Conservation (phyloP, 441 rosid genomes). For the Adansonia gregorii region DNA sequence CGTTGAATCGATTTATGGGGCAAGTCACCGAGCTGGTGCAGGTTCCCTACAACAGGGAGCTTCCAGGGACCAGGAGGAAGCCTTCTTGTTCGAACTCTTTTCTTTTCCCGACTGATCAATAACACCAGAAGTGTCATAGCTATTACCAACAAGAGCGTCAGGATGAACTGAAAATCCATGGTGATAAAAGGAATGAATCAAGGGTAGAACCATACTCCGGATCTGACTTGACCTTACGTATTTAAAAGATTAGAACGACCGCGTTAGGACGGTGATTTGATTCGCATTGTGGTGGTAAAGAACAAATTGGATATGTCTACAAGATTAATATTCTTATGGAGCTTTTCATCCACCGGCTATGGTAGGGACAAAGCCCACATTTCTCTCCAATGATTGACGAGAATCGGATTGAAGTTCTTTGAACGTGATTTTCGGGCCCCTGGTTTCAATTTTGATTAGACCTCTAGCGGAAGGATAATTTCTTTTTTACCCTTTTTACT, state of each 20-base stretch:
- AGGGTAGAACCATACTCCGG: too few species aligned
- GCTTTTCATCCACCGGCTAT: too few species aligned
- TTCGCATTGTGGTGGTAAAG: background rate
- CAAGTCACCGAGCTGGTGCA: slow-evolving; percentile 32
- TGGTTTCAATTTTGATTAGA: too few species aligned
- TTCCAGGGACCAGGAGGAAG: slow-evolving; percentile 38
- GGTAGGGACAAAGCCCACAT: too few species aligned
- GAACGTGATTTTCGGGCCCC: too few species aligned
- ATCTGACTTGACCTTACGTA: too few species aligned
- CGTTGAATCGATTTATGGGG: slow-evolving; percentile 37
- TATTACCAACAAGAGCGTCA: background rate
- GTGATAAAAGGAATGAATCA: background rate
- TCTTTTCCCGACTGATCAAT: background rate
- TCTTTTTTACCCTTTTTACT: too few species aligned
- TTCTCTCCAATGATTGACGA: too few species aligned
- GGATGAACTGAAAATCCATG: slow-evolving; percentile 9
- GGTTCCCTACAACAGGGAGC: slow-evolving; percentile 48
- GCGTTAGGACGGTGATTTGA: too few species aligned
- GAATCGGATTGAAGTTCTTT: too few species aligned
- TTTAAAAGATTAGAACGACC: background rate
- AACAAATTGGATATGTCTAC: background rate
- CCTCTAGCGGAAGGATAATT: too few species aligned
- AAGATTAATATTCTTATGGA: too few species aligned
- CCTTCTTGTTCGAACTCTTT: background rate
- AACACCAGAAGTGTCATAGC: background rate